Evolutionary conservation across 164 flowering plant species (phyloP).

Genomic region (Aristolochia contorta): DNA sequence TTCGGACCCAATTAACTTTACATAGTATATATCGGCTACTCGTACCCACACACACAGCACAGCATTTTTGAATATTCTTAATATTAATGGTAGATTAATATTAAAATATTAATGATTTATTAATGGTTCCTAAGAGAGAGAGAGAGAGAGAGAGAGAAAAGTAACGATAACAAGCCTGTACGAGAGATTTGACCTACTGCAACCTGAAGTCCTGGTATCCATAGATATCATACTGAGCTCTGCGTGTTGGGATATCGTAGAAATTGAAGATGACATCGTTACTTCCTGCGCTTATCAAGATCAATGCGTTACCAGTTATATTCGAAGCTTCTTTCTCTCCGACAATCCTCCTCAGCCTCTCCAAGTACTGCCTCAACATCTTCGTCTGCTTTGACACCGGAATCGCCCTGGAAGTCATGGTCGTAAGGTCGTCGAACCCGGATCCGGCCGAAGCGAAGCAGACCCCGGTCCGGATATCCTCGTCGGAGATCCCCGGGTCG

Average conservation of each 20-base stretch:
- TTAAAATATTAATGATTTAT: too few species aligned
- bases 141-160: too few species aligned
- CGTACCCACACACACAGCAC: too few species aligned
- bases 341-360: slow-evolving; percentile 18
- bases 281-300: slow-evolving; percentile 37
- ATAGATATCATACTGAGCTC: slow-evolving; percentile 9
- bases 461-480: slow-evolving; percentile 32
- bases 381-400: slow-evolving; percentile 26
- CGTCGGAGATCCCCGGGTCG: slow-evolving; percentile 5
- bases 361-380: slow-evolving; percentile 20
- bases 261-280: slow-evolving; percentile 22
- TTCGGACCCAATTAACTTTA: too few species aligned
- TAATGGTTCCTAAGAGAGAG: too few species aligned
- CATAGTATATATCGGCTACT: too few species aligned
- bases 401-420: slow-evolving; percentile 8
- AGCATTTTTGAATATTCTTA: too few species aligned
- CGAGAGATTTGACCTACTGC: background rate
- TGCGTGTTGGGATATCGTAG: slow-evolving; percentile 31
- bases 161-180: too few species aligned
- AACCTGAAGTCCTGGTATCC: slow-evolving; percentile 37
- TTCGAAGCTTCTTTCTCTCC: slow-evolving; percentile 26
- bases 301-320: slow-evolving; percentile 21
- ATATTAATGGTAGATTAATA: too few species aligned
- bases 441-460: slow-evolving; percentile 52
- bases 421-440: slow-evolving; percentile 39